phyloP scores from a whole-genome alignment of 768 basidiomycete species.

The Candolleomyces aberdarensis region DNA sequence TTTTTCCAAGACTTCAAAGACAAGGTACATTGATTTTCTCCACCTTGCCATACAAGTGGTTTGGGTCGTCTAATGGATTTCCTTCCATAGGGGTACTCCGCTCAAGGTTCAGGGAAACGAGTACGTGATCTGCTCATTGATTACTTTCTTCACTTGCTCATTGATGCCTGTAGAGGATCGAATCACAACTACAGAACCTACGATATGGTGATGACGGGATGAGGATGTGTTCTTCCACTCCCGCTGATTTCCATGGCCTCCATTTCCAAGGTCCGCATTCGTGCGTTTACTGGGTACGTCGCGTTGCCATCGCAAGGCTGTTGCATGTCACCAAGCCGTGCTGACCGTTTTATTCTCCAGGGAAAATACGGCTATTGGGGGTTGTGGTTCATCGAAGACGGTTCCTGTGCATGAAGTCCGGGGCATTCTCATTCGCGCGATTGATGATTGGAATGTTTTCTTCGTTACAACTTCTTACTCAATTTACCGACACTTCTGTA shows the following conservation, averaged over 20 bases:
- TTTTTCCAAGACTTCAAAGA: neutral
- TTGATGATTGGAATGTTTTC: too few species aligned
- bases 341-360: neutral
- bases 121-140: neutral
- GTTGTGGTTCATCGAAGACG: slow-evolving; percentile 1
- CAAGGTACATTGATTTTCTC: neutral
- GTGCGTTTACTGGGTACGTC: neutral
- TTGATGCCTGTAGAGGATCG: neutral
- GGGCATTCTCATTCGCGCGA: too few species aligned
- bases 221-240: neutral
- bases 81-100: neutral
- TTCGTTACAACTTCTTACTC: too few species aligned
- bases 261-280: neutral
- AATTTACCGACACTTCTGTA: too few species aligned
- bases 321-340: neutral
- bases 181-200: neutral
- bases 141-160: too few species aligned
- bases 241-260: neutral
- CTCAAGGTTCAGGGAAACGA: neutral
- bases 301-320: neutral
- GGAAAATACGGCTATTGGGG: slow-evolving; percentile 2
- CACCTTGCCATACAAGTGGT: neutral
- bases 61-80: neutral
- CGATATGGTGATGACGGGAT: neutral
- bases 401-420: neutral